A percentile compares a stretch with the other conserved stretches of the same genome.
These are phyloP conservation scores for Pseudophaeomoniella oleicola DNA, from an alignment of 2,329 filamentous ascomycete genomes.

Conservation along the genomic window DNA sequence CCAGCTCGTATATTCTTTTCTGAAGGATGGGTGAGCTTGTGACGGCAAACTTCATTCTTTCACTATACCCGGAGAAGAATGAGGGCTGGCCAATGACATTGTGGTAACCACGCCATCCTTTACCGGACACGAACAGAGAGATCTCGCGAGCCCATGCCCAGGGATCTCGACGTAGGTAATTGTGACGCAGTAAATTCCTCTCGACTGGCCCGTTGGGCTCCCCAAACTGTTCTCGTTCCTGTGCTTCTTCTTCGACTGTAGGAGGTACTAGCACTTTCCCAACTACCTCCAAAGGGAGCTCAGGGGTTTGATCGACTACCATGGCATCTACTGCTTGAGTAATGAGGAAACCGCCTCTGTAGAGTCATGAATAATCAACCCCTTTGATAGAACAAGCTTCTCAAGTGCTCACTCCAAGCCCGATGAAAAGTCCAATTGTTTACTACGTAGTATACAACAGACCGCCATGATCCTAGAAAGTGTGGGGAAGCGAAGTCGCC, in stretches of 20 bases:
- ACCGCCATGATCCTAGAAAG: no score
- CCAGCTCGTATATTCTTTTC: conserved; percentile 59
- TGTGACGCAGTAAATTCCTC: neutral
- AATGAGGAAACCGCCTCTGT: no score
- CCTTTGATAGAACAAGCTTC: no score
- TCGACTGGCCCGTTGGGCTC: neutral
- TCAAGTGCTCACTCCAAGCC: no score
- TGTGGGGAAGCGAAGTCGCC: neutral
- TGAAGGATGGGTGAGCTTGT: conserved; percentile 63
- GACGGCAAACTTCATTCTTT: conserved; percentile 71
- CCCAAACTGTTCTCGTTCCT: neutral
- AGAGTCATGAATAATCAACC: no score
- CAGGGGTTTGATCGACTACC: no score
- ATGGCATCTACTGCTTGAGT: no score
- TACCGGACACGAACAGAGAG: conserved; percentile 79
- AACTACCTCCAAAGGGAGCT: neutral
- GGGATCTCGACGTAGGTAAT: conserved; percentile 24
- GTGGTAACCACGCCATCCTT: conserved; percentile 92
- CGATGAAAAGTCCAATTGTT: no score
- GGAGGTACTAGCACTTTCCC: neutral
- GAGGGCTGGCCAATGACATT: conserved; percentile 79
- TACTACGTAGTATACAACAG: no score
- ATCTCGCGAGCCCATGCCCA: conserved; percentile 83
- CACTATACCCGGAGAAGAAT: conserved; percentile 83
- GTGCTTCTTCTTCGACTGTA: neutral